A percentile compares a stretch with the other conserved stretches of the same genome.
Conservation (phyloP, 345 rosid species). For the Pistacia atlantica region DNA sequence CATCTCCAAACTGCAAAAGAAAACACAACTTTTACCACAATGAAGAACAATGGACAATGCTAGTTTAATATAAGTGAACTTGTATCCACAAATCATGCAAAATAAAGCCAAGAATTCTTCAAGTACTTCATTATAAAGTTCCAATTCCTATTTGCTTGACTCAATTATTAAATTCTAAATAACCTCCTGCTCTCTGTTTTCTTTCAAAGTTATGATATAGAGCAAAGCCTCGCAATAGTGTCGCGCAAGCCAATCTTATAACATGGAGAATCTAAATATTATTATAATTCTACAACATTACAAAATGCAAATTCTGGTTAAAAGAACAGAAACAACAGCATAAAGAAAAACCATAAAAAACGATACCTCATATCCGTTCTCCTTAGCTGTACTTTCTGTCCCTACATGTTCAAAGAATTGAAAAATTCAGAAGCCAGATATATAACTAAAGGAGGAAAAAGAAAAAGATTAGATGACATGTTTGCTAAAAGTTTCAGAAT, state of each 20-base stretch:
- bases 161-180: neutral
- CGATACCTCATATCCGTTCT: conserved; percentile 40
- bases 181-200: neutral
- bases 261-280: neutral
- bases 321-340: conserved; percentile 5
- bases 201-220: neutral
- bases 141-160: neutral
- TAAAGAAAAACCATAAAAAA: conserved; percentile 9
- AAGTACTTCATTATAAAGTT: neutral
- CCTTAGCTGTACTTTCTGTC: conserved; percentile 30
- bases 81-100: neutral
- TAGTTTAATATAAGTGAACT: neutral
- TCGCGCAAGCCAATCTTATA: neutral
- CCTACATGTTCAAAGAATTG: conserved; percentile 29
- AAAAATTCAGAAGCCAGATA: conserved; percentile 9
- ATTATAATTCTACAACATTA: neutral
- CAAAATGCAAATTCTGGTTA: neutral
- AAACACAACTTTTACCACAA: conserved; percentile 6
- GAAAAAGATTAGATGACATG: neutral
- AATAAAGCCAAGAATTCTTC: neutral
- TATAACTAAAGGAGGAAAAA: neutral
- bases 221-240: neutral
- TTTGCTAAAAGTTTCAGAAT: neutral
- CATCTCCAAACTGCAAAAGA: conserved; percentile 49
- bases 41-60: neutral